These are phyloP conservation scores for Aspergillus incahuasiensis DNA, from an alignment of 495 filamentous ascomycete genomes.

Conservation along the genomic window DNA sequence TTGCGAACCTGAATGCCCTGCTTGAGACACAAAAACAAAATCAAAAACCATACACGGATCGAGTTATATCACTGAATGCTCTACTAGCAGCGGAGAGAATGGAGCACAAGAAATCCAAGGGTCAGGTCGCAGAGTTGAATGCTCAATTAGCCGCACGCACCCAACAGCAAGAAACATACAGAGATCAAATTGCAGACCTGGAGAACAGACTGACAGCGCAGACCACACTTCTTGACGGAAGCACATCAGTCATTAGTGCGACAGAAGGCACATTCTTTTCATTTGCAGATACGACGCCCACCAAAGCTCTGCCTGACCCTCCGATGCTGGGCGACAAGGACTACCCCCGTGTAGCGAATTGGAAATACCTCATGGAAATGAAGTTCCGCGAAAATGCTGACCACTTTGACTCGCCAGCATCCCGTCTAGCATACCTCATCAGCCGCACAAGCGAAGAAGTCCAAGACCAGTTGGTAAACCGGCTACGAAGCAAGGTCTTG, in stretches of 20 bases:
- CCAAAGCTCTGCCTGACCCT: neutral
- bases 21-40: too few species aligned
- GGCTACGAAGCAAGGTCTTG: neutral
- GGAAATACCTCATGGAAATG: neutral
- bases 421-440: neutral
- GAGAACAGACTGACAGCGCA: neutral
- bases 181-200: neutral
- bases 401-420: neutral
- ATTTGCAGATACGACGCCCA: neutral
- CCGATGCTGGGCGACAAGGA: neutral
- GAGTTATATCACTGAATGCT: too few species aligned
- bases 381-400: neutral
- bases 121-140: too few species aligned
- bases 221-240: neutral
- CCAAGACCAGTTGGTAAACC: neutral
- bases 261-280: neutral
- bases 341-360: neutral
- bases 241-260: neutral
- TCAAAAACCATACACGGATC: too few species aligned
- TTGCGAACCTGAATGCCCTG: neutral
- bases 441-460: neutral
- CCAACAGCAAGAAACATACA: neutral
- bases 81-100: too few species aligned
- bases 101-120: too few species aligned
- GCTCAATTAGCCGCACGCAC: too few species aligned